Evolutionary conservation across 352 stramenopile species (phyloP), one percentile per base, ranked within the genome.

Genomic region (Thalassiosira mediterranea): DNA sequence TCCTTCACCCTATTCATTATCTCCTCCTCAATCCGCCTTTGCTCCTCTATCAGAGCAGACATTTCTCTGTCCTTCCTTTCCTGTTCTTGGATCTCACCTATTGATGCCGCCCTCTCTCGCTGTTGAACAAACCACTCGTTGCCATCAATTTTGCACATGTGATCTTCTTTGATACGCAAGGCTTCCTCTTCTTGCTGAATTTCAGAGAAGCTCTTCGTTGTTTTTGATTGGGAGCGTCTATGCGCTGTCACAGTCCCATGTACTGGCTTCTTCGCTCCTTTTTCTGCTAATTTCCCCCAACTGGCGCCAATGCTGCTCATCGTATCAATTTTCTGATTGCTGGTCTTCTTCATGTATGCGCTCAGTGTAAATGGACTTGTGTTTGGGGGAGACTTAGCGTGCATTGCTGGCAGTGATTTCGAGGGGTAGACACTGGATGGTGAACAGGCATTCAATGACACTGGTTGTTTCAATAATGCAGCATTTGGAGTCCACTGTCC

Each of bases 121-220:
- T 84, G 73, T 67, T 89, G 65, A 42, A 93, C 64, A 58, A 78
- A 93, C 87, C 87, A 93, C 19, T 78, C 60, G 46, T 78, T 83
- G 15, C 70, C 79, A 0, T 72, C 62, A 49, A 80, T 77, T 25
- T 54, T 48, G 68, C 71, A 85, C 23, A 73, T 77, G 17, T 80
- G 51, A 60, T 87, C 81, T 73, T 91, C 57, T 17, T 78, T 85
- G n/a, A 42, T 42, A 21, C 76, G 76, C 26, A 90, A 73, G 19
- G 61, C 66, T 44, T 76, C 58, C 62, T 93, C 84, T 67, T 93
- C 79, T 58, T 88, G 54, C 61, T 92, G 87, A 46, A 92, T 92
- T 28, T 89, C 66, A 17, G 46, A 61, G 51, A 92, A 81, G 26
- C 68, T 86, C 46, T 80, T 87, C 1, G 21, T 47, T 47, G 57